Base-by-base conservation (phyloP, 1,284 basidiomycete genomes). In the Puccinia horiana region DNA sequence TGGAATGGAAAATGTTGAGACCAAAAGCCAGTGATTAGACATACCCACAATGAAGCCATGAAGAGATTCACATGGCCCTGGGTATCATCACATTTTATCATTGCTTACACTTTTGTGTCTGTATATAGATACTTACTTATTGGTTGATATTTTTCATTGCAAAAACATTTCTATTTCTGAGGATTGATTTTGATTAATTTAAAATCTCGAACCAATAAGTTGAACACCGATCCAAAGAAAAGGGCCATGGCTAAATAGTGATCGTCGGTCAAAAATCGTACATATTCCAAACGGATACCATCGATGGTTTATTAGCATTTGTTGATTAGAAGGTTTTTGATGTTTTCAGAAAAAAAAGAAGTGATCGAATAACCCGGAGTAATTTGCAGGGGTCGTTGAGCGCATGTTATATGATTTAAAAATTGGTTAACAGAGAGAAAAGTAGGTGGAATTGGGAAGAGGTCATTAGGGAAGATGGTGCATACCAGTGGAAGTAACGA, bases 151-250 rank as follows among this genome's bases (percentile, higher is more conserved):
- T n/a, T n/a, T n/a, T n/a, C n/a, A n/a, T n/a, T n/a, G n/a, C n/a
- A n/a, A n/a, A n/a, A n/a, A n/a, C n/a, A n/a, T n/a, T n/a, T n/a
- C n/a, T n/a, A n/a, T n/a, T n/a, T n/a, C n/a, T n/a, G n/a, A n/a
- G n/a, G 56, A 29, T 16, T 61, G n/a, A 86, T 78, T 81, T 88
- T 85, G 14, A 90, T 86, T 82, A 88, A 87, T 1, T 92, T 90
- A 90, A 92, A 94, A 85, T 90, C 90, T 83, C 96, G 89, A 63
- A 94, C 93, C 85, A 98, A 88, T 69, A 92, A 87, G 85, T 98
- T 98, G 88, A 98, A 94, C 69, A 96, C 88, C 84, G 91, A 93
- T 58, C 96, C 96, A 87, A 99, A 98, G 83, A 96, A 92, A 83
- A 98, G 91, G 49, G 96, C 95, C 12, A 87, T 75, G 6, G 70